Base-by-base conservation (phyloP, 2,329 filamentous ascomycete genomes). In the Pseudogymnoascus sp. region DNA sequence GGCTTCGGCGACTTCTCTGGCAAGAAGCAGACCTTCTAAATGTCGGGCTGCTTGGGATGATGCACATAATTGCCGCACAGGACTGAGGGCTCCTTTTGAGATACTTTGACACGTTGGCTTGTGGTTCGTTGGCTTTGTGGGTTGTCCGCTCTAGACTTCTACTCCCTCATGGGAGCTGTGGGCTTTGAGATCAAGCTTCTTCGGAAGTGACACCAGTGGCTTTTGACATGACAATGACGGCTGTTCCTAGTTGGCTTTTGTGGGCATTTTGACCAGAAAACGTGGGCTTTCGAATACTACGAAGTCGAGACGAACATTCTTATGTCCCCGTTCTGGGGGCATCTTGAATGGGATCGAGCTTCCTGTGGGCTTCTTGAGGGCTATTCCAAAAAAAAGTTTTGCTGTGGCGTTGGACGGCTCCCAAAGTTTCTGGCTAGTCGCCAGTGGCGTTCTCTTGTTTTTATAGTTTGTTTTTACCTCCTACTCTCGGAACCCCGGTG, bases 1-100 rank as follows among this genome's bases (percentile, higher is more conserved):
- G 83, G 84, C 71, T 83, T 84, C 71, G 80, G 80, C 62, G 82
- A 84, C 73, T 84, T 84, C 78, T 72, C 78, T 69, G 82, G 82
- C 72, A 77, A 78, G 71, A 84, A 83, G 76, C 75, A 79, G 71
- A 79, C 77, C 67, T 82, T 82, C 6, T 62, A 38, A 60, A 61
- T 72, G 58, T 52, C 25, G 16, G 23, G 41, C 11, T 60, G 28
- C 14, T 49, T 16, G n/a, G 16, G 38, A 45, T 30, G 33, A 60
- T 60, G 58, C 58, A 60, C 58, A 60, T 41, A 22, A 16, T 39
- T 64, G 70, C 70, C 66, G 69, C 67, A 72, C 67, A 65, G 62
- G 41, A 55, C 39, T 55, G 58, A 55, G 49, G 49, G 49, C 49
- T 55, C 65, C 63, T 66, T 65, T 61, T 60, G 60, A 62, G 63